These are phyloP conservation scores for Saprolegnia parasitica DNA, from an alignment of 352 stramenopile species.

Conservation along the genomic window DNA sequence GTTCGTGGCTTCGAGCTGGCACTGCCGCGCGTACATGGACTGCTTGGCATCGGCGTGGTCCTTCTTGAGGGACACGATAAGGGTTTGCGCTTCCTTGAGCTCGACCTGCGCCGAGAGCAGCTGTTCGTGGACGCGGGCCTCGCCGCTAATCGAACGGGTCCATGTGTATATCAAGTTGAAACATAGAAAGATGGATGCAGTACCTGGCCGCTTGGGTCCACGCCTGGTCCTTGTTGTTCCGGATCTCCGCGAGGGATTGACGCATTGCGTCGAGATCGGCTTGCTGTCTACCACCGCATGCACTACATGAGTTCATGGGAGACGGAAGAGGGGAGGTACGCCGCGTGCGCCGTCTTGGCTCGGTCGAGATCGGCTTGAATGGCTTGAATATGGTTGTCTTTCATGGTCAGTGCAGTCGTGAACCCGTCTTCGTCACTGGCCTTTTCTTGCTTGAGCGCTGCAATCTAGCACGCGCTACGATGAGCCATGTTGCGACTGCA, in stretches of 20 bases:
- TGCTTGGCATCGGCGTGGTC: slow-evolving; percentile 60
- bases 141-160: background rate
- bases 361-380: slow-evolving; percentile 40
- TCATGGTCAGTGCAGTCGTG: slow-evolving; percentile 32
- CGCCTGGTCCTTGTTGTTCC: slow-evolving; percentile 20
- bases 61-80: slow-evolving; percentile 54
- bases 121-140: slow-evolving; percentile 32
- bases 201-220: slow-evolving; percentile 27
- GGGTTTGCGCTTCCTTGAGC: slow-evolving; percentile 57
- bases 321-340: too few relatives aligned
- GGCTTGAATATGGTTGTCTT: slow-evolving; percentile 54
- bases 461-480: slow-evolving; percentile 22
- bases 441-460: slow-evolving; percentile 18
- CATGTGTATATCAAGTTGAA: background rate
- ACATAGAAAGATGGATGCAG: background rate
- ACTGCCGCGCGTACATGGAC: slow-evolving; percentile 67
- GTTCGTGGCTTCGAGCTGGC: slow-evolving; percentile 70
- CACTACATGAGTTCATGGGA: too few relatives aligned
- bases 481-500: background rate
- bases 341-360: background rate
- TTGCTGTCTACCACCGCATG: background rate
- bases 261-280: slow-evolving; percentile 4
- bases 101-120: slow-evolving; percentile 60
- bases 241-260: background rate
- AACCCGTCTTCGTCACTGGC: slow-evolving; percentile 20